Conservation (phyloP, 768 basidiomycete genomes). For the Mycena galopus region DNA sequence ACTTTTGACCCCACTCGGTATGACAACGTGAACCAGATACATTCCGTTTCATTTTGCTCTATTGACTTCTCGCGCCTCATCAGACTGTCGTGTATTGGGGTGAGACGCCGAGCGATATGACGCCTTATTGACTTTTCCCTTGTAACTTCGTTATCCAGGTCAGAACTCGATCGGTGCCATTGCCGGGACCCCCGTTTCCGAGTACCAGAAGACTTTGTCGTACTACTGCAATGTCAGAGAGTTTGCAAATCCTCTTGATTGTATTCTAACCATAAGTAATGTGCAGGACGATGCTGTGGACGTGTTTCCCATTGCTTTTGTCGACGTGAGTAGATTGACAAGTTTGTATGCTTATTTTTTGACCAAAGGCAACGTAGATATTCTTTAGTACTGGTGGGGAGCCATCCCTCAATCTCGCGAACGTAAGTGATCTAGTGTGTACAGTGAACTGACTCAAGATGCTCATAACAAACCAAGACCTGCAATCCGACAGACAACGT, state of each 20-base stretch:
- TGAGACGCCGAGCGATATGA: too few relatives aligned
- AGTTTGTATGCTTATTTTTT: not conserved
- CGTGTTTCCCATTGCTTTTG: conserved; percentile 77
- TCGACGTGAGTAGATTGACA: conserved; percentile 51
- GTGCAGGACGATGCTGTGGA: conserved; percentile 74
- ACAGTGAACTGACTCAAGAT: not conserved
- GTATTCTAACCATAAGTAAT: not conserved
- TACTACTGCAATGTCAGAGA: conserved; percentile 71
- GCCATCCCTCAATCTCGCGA: conserved; percentile 78
- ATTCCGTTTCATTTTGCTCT: conserved; percentile 18
- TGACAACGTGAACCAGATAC: conserved; percentile 65
- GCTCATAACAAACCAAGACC: conserved; percentile 52
- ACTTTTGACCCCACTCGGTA: conserved; percentile 70
- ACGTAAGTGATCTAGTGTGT: conserved; percentile 53
- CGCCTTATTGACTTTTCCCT: conserved; percentile 15
- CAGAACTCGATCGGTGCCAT: conserved; percentile 81
- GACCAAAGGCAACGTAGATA: conserved; percentile 25
- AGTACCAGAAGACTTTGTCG: conserved; percentile 72
- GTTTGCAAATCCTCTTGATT: conserved; percentile 9
- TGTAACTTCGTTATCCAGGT: conserved; percentile 76
- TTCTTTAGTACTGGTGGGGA: conserved; percentile 74
- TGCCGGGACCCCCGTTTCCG: conserved; percentile 58
- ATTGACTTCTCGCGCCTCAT: not conserved
- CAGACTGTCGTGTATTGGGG: conserved; percentile 76
- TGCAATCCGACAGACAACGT: conserved; percentile 70